Evolutionary conservation across 106 monocot genomes (phyloP), one percentile per base, ranked within the genome.

Genomic region (Dendrobium nobile): DNA sequence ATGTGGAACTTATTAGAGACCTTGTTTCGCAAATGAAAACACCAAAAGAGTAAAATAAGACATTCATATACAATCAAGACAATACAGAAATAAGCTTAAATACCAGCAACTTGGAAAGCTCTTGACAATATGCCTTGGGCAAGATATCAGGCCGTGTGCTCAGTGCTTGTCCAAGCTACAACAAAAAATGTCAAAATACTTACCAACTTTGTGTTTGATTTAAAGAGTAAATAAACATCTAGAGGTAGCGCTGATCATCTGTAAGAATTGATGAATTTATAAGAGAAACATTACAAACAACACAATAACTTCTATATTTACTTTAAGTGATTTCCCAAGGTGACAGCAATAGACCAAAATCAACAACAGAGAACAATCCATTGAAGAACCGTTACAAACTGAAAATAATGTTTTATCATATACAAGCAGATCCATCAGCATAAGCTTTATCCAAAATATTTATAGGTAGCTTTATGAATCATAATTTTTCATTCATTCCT

Each of bases 61-160:
- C 64, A n/a, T 37, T 40, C 37, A 68, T 28, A 68, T 10, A 33
- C 28, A 72, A 28, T 72, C 72, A 72, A 72, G 10, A 67, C 9
- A 22, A 72, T 40, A 24, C 41, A 41, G 22, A 42, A n/a, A 41
- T 42, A 76, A 47, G 15, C 7, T 40, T 75, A 19, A 19, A 47
- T 84, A 95, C 98, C 92, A 95, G 98, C 82, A 98, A 73, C 72
- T 95, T 98, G 41, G 98, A 92, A 40, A 98, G 94, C 78, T 98
- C 98, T 67, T 85, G 86, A 80, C 98, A 98, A 80, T 98, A 98
- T 64, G 85, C 83, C 82, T 70, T 88, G 3, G 98, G 91, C 54
- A 98, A 84, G 64, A 98, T 95, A 90, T 98, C 98, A 80, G 94
- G 85, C 44, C 94, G 85, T 3, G 92, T 98, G 84, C 94, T 98